Percentiles rank a stretch among this genome's conserved stretches.
These are phyloP conservation scores for Daldinia vernicosa DNA, from an alignment of 495 filamentous ascomycete species.

Conservation along the genomic window DNA sequence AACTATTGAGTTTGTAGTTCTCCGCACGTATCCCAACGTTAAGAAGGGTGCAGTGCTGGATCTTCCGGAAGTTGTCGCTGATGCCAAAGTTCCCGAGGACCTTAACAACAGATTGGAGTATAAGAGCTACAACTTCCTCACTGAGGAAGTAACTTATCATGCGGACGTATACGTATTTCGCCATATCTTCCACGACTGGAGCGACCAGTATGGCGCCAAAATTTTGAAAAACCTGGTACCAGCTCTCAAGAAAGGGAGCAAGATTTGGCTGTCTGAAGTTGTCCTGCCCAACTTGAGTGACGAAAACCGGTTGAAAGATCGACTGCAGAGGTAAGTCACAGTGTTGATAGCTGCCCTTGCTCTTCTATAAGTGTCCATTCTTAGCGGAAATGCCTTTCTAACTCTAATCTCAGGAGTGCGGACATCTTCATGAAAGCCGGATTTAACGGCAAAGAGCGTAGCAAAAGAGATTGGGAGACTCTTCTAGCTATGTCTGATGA, in stretches of 20 bases:
- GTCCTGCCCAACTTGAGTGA: constrained; percentile 50
- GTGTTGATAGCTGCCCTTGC: neutral
- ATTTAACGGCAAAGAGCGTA: constrained; percentile 44
- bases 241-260: constrained; percentile 58
- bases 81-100: constrained; percentile 44
- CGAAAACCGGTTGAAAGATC: constrained; percentile 22
- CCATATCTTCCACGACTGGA: constrained; percentile 65
- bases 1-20: constrained; percentile 12
- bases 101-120: constrained; percentile 51
- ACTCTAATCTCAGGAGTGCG: constrained; percentile 11
- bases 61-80: constrained; percentile 34
- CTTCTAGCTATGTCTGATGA: constrained; percentile 40
- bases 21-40: constrained; percentile 40
- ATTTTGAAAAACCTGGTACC: constrained; percentile 62
- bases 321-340: constrained; percentile 31
- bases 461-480: constrained; percentile 32
- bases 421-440: constrained; percentile 42
- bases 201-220: constrained; percentile 61
- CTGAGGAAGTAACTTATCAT: constrained; percentile 54
- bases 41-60: constrained; percentile 31
- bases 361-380: neutral
- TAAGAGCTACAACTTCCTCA: constrained; percentile 62
- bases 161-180: constrained; percentile 63
- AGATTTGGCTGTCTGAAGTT: constrained; percentile 59
- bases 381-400: neutral